Base-by-base conservation (phyloP, 305 asterid genomes). In the Vinca major region DNA sequence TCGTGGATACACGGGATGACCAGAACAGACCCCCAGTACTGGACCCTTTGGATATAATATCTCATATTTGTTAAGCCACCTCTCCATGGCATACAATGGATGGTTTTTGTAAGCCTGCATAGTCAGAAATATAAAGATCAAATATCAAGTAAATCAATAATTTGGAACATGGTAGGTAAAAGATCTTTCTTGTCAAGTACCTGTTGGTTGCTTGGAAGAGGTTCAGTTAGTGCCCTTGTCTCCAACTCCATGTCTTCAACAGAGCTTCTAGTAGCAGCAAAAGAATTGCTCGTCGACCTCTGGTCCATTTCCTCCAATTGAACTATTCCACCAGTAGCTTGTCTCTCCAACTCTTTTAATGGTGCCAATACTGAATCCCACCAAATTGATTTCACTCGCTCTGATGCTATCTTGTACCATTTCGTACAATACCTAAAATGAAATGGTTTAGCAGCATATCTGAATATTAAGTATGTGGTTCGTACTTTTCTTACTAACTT, bases 151-250 rank as follows among this genome's bases (percentile, higher is more conserved):
- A 63, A 51, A 50, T 37, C 61, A n/a, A 53, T n/a, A 56, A 63
- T 4, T 55, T 58, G 21, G 69, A 61, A 61, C 53, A 55, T 50
- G 63, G 67, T 26, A 36, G 65, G 40, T 40, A 70, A 21, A 71
- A 70, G 48, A 45, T 5, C 47, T 66, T 45, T 21, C 36, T 39
- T 26, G n/a, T 63, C 17, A 47, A 43, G 45, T 77, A 85, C 97
- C 83, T 89, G 99, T 86, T 93, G 99, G 81, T 91, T 93, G 58
- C 96, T 88, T 16, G 99, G 99, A 74, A 93, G 96, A 54, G 97
- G 97, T 85, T 93, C 99, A 43, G 96, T 93, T 48, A 93, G 80
- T 75, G 96, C 95, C 87, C 92, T 86, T 64, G 96, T 93, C 81
- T 84, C 91, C 80, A 93, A 82, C 86, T 93, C 99, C 90, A 90